Base-by-base conservation (phyloP, 768 basidiomycete genomes). In the Chalciporus sphaerocephalus region DNA sequence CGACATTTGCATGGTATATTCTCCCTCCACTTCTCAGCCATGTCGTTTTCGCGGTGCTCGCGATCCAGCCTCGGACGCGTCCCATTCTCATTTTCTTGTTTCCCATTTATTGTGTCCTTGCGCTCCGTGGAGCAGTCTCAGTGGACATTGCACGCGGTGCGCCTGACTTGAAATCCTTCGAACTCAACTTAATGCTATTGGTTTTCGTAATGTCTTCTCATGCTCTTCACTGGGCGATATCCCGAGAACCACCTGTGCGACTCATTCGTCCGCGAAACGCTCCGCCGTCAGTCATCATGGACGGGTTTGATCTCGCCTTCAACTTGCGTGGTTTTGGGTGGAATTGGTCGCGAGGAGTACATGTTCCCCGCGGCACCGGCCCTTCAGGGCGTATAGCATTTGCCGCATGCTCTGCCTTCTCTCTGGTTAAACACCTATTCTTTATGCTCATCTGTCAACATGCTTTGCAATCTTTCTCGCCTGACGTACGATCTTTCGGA, bases 291-390 rank as follows among this genome's bases (percentile, higher is more conserved):
- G 27, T 37, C 32, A 1, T 42, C 16, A 24, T 45, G 30, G 73
- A 83, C 50, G 73, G 75, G 2, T 55, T 72, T n/a, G 80, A 83
- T 44, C 67, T 85, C 15, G 54, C 54, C 16, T 65, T 66, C 51
- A 78, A 74, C 48, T 56, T 78, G 15, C 78, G 82, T 17, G 82
- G 82, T 4, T 55, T 69, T 39, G 80, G 78, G 17, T 85, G 83
- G 81, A 66, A 74, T 36, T 83, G 79, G 74, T 77, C 79, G 3
- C 52, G 60, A 18, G 46, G 52, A n/a, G 22, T 56, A 10, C 42
- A 56, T 38, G 27, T 64, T 20, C 60, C 67, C 6, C 59, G 46
- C 6, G 74, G 76, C 50, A 71, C 65, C 10, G 73, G 75, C 16
- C 67, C 72, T 2, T 48, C 57, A 1, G 69, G 74, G 17, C 68